Evolutionary conservation across 139 green algal species (phyloP), one percentile per base, ranked within the genome.

Genomic region (Chlamydomonas incerta): DNA sequence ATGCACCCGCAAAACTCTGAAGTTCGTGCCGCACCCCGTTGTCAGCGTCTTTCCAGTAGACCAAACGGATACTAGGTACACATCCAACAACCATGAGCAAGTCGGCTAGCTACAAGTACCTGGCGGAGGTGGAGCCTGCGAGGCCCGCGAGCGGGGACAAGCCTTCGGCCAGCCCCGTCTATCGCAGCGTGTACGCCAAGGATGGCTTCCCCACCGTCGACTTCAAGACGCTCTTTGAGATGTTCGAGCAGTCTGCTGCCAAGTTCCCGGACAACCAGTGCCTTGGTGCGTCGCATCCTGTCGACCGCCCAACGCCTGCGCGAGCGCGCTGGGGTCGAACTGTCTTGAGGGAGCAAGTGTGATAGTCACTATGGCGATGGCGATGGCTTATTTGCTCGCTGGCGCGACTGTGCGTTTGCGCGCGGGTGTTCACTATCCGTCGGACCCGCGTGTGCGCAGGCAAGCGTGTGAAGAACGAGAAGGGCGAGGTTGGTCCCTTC

Each of bases 151-250:
- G 23, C 1, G 84, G 71, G 15, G 79, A 87, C 24, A 84, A 47
- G 29, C 90, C 83, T 1, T 92, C 87, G 0, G 85, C 80, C 5
- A 88, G 76, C 65, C 86, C 89, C 0, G 82, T 93, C 1, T 96
- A 94, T 71, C 71, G 93, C 10, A 89, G 90, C 74, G 57, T 77
- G 2, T 74, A 68, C 2, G 90, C 90, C 26, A 95, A 95, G 72
- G 94, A 96, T 57, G 91, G 87, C 31, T 94, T 92, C 34, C 92
- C 93, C 17, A 86, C 71, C 6, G 63, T 74, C 9, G 89, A 79
- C 6, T 82, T 87, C n/a, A 91, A 37, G 31, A 98, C 95, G 3
- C 89, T 98, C 2, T 95, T 94, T 47, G 95, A 98, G 74, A 37
- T 94, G 24, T 97, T 98, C 80, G 88, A 93, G 57, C 71, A 85